Base-by-base conservation (phyloP, 768 basidiomycete genomes). In the Lactarius sp. region DNA sequence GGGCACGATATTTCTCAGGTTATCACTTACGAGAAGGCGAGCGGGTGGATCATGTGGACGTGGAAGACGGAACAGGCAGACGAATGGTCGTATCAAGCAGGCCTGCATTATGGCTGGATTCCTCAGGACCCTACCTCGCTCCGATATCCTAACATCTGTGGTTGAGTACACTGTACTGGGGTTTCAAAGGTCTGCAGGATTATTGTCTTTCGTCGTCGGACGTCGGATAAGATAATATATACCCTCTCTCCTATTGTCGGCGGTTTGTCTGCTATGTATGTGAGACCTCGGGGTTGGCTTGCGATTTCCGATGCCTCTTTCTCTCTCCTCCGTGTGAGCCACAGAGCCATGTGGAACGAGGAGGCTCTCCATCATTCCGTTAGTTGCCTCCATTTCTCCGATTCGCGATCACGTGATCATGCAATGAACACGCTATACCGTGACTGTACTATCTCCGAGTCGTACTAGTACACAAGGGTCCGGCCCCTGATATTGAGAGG, bases 11-110 rank as follows among this genome's bases (percentile, higher is more conserved):
- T 18, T 7, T 13, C 37, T 20, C 12, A 75, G 71, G 69, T 70
- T 9, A 85, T 81, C 59, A 78, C 90, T 5, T 92, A 80, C 61
- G 89, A 92, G 77, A 76, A 76, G 59, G 85, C 77, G 16, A 76
- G 78, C 53, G 90, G 89, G 8, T 92, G 90, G 90, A 75, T 90
- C 33, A 84, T 86, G 72, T 91, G 90, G 90, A 83, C 87, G 2
- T 92, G 90, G 90, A 92, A 92, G 76, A 73, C 89, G 0, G 91
- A 93, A 73, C 75, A 76, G 61, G 86, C 90, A 3, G 90, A 92
- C 68, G 94, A 96, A 64, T 97, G 94, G 94, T 81, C 88, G 0
- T 96, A 96, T 76, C 81, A 89, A 69, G 85, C 88, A 49, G 92
- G 92, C 44, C 77, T 95, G 41, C 72, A 75, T 5, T 80, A 86